Conservation (phyloP, 1,284 basidiomycete genomes). For the Psilocybe mexicana region DNA sequence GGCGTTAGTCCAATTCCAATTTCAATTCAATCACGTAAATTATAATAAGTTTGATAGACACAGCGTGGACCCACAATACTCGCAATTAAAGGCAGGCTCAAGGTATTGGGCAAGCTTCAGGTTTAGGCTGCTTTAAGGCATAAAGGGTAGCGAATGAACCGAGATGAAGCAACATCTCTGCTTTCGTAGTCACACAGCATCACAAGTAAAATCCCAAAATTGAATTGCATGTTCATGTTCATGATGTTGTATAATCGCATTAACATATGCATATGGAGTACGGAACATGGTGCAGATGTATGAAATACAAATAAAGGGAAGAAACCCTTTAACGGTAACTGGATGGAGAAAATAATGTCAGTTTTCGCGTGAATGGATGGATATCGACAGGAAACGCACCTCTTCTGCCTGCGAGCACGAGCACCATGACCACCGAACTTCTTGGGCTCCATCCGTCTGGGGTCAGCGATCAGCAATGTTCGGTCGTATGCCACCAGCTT, state of each 20-base stretch:
- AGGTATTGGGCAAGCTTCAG: too few relatives aligned
- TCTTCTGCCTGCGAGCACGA: constrained; percentile 95
- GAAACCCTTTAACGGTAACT: constrained; percentile 83
- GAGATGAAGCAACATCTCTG: too few relatives aligned
- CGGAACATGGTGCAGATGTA: constrained; percentile 45
- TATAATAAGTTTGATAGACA: too few relatives aligned
- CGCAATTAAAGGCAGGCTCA: too few relatives aligned
- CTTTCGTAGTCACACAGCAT: too few relatives aligned
- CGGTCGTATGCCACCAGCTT: constrained; percentile 94
- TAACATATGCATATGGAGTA: constrained; percentile 41
- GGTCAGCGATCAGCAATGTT: constrained; percentile 95
- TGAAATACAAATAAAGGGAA: constrained; percentile 34
- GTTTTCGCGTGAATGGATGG: neutral
- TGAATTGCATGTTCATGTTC: constrained; percentile 17
- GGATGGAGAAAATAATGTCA: constrained; percentile 18
- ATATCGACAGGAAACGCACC: constrained; percentile 44
- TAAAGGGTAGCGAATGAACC: too few relatives aligned
- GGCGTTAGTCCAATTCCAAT: neutral
- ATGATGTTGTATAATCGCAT: constrained; percentile 44
- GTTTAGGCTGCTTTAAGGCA: too few relatives aligned
- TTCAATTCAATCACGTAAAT: neutral
- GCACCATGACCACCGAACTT: constrained; percentile 98
- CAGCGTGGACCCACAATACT: neutral
- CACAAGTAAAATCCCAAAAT: neutral
- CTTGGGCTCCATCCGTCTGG: constrained; percentile 99